Evolutionary conservation across 1,284 basidiomycete species (phyloP), one percentile per base, ranked within the genome.

Genomic region (Pseudozyma thailandica): DNA sequence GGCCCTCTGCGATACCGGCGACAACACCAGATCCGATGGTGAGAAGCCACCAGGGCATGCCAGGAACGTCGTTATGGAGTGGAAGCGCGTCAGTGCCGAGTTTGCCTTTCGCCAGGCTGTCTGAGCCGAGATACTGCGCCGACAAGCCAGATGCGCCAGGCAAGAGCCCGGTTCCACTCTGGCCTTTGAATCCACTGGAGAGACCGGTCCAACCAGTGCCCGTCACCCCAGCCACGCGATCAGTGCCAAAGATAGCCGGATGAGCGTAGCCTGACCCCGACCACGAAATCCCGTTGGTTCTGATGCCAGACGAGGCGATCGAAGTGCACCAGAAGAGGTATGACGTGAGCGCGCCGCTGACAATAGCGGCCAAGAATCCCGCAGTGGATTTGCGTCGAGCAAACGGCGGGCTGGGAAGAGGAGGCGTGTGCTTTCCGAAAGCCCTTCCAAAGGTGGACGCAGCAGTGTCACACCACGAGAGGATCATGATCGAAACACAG

Each of bases 381-480:
- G 94, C 95, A 9, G 93, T 84, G 6, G 91, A 92, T 84, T 95
- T 95, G 76, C 91, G 89, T 0, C 89, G 87, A 0, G 92, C 92
- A 53, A 94, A 88, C 0, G 91, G 91, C 18, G 93, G 86, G 84
- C 81, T 79, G 2, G 91, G 91, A 1, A 98, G 89, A 9, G 87
- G 89, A 1, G 90, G 89, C 0, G 94, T 95, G 70, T 87, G 86
- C 13, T 86, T 85, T 20, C 93, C 93, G 83, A 89, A 93, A 38
- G 93, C 86, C 23, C 95, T 90, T 38, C 95, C 95, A 65, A 97
- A 87, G 6, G 93, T 93, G 4, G 94, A 96, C 0, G 95, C 95
- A 15, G 92, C 89, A 0, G 95, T 98, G 84, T 98, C 95, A 4
- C 93, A 94, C 92, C 95, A 97, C 26, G 94, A 94, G 42, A 98